A percentile compares a stretch with the other conserved stretches of the same genome.
Conservation (phyloP, 176 grass and related monocot species). For the Oryza glumipatula region DNA sequence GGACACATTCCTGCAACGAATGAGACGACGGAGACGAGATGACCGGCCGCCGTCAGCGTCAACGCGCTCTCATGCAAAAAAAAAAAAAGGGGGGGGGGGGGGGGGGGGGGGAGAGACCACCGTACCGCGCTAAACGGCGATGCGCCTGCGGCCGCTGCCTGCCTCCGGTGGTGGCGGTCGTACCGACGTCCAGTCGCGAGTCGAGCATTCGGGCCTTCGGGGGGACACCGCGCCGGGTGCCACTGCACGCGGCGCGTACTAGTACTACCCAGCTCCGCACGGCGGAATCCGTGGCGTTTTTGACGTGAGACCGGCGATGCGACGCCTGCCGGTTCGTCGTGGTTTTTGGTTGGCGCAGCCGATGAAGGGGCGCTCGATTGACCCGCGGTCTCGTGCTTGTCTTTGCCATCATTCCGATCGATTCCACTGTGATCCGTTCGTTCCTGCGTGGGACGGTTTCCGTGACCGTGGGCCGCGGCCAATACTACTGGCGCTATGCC, state of each 20-base stretch:
- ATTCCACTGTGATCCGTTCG: neutral
- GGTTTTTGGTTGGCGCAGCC: constrained; percentile 23
- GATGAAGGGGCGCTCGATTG: neutral
- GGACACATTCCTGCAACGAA: constrained; percentile 16
- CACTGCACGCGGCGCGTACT: constrained; percentile 3
- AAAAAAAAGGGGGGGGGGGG: neutral
- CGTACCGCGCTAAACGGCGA: constrained; percentile 8
- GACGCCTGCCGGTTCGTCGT: constrained; percentile 39
- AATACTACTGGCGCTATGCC: neutral
- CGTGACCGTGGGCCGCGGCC: too few species aligned
- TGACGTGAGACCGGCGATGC: constrained; percentile 46
- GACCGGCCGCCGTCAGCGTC: constrained; percentile 48
- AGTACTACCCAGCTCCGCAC: neutral
- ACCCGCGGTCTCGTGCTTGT: constrained; percentile 16
- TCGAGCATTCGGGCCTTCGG: neutral
- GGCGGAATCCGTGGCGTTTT: neutral
- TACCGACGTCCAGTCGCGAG: neutral
- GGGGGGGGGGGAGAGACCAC: neutral
- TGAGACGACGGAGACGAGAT: constrained; percentile 31
- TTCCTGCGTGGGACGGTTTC: neutral
- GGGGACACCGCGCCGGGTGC: constrained; percentile 11
- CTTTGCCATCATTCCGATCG: constrained; percentile 30
- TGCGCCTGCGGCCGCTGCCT: constrained; percentile 10
- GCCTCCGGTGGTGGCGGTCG: neutral
- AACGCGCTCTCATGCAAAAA: constrained; percentile 21